These are phyloP conservation scores for Aristolochia californica DNA, from an alignment of 164 flowering plant species.

Conservation along the genomic window DNA sequence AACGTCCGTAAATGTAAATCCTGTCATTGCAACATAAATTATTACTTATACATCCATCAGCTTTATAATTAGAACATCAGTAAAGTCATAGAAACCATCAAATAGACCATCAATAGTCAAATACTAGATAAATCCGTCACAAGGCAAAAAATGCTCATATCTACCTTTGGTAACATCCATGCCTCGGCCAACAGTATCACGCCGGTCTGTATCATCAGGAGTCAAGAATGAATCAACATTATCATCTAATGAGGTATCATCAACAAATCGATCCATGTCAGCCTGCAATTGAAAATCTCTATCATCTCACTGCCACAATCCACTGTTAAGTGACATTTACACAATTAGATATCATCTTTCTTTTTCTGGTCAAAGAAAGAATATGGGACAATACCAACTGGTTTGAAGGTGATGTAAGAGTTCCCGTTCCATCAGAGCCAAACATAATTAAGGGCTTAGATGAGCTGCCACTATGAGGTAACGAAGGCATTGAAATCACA, in stretches of 20 bases:
- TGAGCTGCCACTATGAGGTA: slow-evolving; percentile 64
- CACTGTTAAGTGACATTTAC: no score
- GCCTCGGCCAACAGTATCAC: slow-evolving; percentile 69
- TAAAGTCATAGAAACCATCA: no score
- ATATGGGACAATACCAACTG: slow-evolving; percentile 52
- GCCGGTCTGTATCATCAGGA: slow-evolving; percentile 77
- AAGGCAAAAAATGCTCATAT: neutral
- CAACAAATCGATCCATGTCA: slow-evolving; percentile 85
- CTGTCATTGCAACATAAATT: slow-evolving; percentile 19
- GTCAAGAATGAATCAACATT: slow-evolving; percentile 94
- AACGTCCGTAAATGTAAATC: slow-evolving; percentile 68
- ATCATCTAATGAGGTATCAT: slow-evolving; percentile 87
- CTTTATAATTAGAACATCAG: no score
- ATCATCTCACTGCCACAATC: slow-evolving; percentile 81
- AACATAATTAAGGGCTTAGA: slow-evolving; percentile 78
- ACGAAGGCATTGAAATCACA: slow-evolving; percentile 81
- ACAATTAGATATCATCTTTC: no score
- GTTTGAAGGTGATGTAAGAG: slow-evolving; percentile 85
- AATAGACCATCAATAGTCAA: no score
- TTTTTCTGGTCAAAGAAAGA: no score
- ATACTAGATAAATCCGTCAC: no score
- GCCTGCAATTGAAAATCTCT: slow-evolving; percentile 76
- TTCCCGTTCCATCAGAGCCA: slow-evolving; percentile 68
- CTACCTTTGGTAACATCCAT: slow-evolving; percentile 85
- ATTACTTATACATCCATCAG: no score